Evolutionary conservation across 2,329 filamentous ascomycete genomes (phyloP), one percentile per base, ranked within the genome.

Genomic region (Dactylellina parvicollis): DNA sequence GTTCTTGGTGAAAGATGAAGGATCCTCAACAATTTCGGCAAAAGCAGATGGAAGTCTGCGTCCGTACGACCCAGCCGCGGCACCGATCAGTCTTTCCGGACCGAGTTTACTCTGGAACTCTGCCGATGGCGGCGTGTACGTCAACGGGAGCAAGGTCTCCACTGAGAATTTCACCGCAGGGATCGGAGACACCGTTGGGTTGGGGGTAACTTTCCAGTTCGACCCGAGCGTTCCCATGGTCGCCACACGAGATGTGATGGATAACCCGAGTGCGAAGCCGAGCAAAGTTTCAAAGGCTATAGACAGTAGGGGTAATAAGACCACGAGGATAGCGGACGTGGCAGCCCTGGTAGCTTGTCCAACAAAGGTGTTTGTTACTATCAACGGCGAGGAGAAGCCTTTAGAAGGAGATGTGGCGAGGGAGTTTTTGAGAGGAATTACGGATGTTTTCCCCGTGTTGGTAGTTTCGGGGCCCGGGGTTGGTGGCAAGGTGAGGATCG

Each of bases 401-500:
- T 32, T 66, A 8, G 57, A 49, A 18, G 69, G 60, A 9, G 60
- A 52, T 14, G 54, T 56, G 8, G 54, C 69, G 14, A 59, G 60
- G 36, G 30, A 24, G 3, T 66, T 61, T 30, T 30, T 73, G n/a
- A 42, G 32, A 3, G 69, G 69, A 10, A 22, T 42, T 3, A 66
- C 69, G 5, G 69, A 73, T 56, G 60, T 73, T 8, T 73, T 66
- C 20, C 69, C 69, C 12, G 69, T 73, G 12, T 30, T 73, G 16
- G 38, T 61, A 5, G 69, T 73, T 22, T 73, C 54, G 16, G 69
- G 69, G 5, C 69, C 69, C 5, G 69, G 69, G 14, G 40, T 73
- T 9, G 47, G 60, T 44, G 69, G 69, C 20, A 73, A 73, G 9
- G 60, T 66, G 8, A 60, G 49, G 36, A 73, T 73, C 28, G 69